A percentile compares a stretch with the other conserved stretches of the same genome.
These are phyloP conservation scores for Podosphaera fusca DNA, from an alignment of 2,329 filamentous ascomycete genomes.

Conservation along the genomic window DNA sequence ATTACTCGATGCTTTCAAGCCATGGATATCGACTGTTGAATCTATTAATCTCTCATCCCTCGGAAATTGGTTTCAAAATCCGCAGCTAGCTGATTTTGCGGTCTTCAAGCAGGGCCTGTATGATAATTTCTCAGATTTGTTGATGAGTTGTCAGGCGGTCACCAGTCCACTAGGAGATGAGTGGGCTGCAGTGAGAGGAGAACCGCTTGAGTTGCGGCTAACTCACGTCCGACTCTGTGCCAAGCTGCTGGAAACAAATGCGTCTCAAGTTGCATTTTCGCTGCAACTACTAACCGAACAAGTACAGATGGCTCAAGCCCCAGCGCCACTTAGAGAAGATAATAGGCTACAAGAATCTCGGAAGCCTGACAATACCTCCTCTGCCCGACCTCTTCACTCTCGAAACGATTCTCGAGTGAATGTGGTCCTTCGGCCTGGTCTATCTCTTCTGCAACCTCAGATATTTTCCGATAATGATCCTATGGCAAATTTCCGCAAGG, in stretches of 20 bases:
- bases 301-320: constrained; percentile 31
- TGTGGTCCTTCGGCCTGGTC: constrained; percentile 9
- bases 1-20: constrained; percentile 70
- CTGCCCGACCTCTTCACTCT: constrained; percentile 27
- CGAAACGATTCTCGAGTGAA: constrained; percentile 28
- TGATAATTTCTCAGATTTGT: constrained; percentile 73
- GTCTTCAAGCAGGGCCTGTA: constrained; percentile 84
- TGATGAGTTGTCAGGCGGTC: constrained; percentile 76
- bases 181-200: constrained; percentile 80
- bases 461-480: constrained; percentile 34
- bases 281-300: constrained; percentile 72
- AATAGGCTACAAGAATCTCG: constrained; percentile 28
- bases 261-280: constrained; percentile 70
- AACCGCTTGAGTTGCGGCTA: constrained; percentile 68
- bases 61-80: constrained; percentile 56
- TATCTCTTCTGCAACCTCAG: constrained; percentile 22
- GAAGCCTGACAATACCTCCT: constrained; percentile 34
- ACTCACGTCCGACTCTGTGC: constrained; percentile 57
- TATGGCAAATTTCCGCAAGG: constrained; percentile 29
- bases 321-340: constrained; percentile 12
- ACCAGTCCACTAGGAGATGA: constrained; percentile 80
- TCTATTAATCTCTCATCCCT: constrained; percentile 72
- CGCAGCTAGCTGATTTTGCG: constrained; percentile 68
- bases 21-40: constrained; percentile 76
- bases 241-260: constrained; percentile 63